phyloP scores from a whole-genome alignment of 169 alveolate genomes.

The Besnoitia besnoiti region DNA sequence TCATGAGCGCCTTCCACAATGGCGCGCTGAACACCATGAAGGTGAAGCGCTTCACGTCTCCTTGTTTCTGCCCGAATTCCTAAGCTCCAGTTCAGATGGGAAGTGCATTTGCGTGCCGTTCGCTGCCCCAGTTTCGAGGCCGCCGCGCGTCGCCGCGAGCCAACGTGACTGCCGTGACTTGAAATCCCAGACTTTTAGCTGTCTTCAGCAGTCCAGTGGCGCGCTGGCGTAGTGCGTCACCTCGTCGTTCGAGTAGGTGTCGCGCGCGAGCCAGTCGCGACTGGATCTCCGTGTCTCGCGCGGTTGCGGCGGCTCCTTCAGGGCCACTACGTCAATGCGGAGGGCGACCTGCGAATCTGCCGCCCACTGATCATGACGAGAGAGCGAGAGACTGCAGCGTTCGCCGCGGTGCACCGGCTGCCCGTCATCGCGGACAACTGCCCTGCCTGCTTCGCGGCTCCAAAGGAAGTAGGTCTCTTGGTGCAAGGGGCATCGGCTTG shows the following conservation, averaged over 20 bases:
- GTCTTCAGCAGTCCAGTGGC: neutral
- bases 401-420: constrained; percentile 81
- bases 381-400: constrained; percentile 86
- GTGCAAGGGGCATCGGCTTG: too few species aligned
- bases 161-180: too few species aligned
- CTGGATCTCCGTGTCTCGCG: neutral
- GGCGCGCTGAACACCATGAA: constrained; percentile 90
- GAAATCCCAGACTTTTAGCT: too few species aligned
- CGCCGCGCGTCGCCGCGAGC: too few species aligned
- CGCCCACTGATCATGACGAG: constrained; percentile 92
- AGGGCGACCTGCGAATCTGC: constrained; percentile 89
- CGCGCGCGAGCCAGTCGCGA: too few species aligned
- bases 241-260: too few species aligned
- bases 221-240: too few species aligned
- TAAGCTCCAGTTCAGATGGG: too few species aligned
- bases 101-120: too few species aligned
- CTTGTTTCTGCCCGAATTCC: neutral
- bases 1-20: constrained; percentile 91
- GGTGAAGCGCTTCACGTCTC: neutral
- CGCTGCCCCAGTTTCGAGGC: too few species aligned
- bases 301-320: neutral
- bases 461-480: constrained; percentile 83
- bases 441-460: constrained; percentile 96
- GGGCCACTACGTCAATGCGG: constrained; percentile 85
- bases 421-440: constrained; percentile 95